Conservation (phyloP, 2,329 filamentous ascomycete genomes). For the Colletotrichum costaricense region DNA sequence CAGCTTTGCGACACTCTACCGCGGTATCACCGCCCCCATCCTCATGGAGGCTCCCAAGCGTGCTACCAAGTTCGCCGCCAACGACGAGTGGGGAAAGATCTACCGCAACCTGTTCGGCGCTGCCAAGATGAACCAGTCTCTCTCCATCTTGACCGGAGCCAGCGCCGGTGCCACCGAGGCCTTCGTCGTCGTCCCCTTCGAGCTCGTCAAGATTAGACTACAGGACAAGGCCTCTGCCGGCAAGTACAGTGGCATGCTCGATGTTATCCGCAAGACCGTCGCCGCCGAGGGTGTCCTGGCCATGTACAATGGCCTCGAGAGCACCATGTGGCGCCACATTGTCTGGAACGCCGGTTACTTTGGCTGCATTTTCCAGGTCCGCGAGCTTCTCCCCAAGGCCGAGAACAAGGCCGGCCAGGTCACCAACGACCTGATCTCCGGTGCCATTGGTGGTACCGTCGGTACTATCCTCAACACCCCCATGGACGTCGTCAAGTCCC, state of each 20-base stretch:
- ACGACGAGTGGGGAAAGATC: conserved; percentile 97
- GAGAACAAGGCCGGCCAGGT: conserved; percentile 85
- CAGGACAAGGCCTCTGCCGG: conserved; percentile 94
- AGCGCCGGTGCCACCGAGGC: conserved; percentile 95
- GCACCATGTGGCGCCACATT: conserved; percentile 93
- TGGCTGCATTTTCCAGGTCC: conserved; percentile 97
- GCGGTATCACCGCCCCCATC: conserved; percentile 94
- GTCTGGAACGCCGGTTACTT: conserved; percentile 97
- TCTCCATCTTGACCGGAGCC: conserved; percentile 93
- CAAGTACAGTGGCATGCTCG: conserved; percentile 86
- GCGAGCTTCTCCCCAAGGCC: conserved; percentile 83
- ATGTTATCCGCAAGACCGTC: conserved; percentile 85
- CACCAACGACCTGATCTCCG: conserved; percentile 87
- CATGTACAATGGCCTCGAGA: conserved; percentile 96
- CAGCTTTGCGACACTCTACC: conserved; percentile 90
- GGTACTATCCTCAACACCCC: conserved; percentile 96
- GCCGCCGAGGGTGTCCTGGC: conserved; percentile 85
- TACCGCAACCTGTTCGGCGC: conserved; percentile 90
- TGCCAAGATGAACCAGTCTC: conserved; percentile 87
- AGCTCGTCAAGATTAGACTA: conserved; percentile 97
- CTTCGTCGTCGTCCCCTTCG: conserved; percentile 97
- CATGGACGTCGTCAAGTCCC: conserved; percentile 97
- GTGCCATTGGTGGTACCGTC: conserved; percentile 85
- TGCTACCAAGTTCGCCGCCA: conserved; percentile 98
- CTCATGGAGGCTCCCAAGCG: conserved; percentile 96